These are phyloP conservation scores for Aspergillus ellipticus DNA, from an alignment of 495 filamentous ascomycete genomes.

Conservation along the genomic window DNA sequence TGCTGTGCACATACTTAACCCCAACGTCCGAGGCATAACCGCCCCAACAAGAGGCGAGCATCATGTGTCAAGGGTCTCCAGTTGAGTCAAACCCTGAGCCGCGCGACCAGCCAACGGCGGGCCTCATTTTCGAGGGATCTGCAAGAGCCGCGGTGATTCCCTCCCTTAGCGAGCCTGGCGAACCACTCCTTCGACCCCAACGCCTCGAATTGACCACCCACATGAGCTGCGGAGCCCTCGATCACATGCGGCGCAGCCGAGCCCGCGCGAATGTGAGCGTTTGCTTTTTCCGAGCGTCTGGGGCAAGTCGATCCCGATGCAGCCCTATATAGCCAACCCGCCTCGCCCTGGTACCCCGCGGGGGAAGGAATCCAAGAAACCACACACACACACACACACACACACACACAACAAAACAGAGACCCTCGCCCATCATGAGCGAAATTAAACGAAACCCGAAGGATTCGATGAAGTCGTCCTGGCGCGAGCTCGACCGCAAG, in stretches of 20 bases:
- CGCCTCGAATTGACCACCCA: neutral
- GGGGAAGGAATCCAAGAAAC: neutral
- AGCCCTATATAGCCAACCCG: slow-evolving; percentile 6
- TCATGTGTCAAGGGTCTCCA: neutral
- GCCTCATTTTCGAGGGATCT: slow-evolving; percentile 10
- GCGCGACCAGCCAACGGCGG: neutral
- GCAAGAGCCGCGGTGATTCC: slow-evolving; percentile 12
- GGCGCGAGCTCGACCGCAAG: slow-evolving; percentile 21
- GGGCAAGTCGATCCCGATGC: neutral
- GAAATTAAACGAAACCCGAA: slow-evolving; percentile 20
- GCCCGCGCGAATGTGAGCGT: neutral
- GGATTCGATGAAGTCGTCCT: slow-evolving; percentile 39
- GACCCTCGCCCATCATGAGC: slow-evolving; percentile 11
- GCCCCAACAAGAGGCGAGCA: neutral
- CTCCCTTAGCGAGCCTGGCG: neutral
- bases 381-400: neutral
- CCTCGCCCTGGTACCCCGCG: neutral
- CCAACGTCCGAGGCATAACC: neutral
- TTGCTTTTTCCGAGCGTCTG: neutral
- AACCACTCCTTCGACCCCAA: neutral
- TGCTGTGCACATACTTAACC: neutral
- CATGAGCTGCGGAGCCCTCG: neutral
- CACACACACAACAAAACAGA: neutral
- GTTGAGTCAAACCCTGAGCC: neutral
- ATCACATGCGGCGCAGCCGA: neutral